A percentile compares a stretch with the other conserved stretches of the same genome.
phyloP scores from a whole-genome alignment of 2,329 filamentous ascomycete genomes.

The Ascochyta koolunga region DNA sequence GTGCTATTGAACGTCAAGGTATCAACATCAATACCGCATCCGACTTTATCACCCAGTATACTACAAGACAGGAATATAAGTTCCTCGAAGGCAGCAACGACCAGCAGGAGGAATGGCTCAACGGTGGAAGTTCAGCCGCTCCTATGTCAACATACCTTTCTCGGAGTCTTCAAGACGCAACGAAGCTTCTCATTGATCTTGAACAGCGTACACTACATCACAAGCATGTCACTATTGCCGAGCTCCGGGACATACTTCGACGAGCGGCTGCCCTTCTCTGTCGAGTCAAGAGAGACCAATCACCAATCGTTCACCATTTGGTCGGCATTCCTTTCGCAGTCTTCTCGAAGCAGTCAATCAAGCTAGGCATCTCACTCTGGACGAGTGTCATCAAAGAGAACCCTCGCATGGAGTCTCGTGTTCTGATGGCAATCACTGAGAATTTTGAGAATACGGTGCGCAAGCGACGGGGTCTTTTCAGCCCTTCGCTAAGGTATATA shows the following conservation, averaged over 20 bases:
- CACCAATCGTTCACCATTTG: conserved; percentile 81
- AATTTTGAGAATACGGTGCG: conserved; percentile 89
- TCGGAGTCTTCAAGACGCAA: conserved; percentile 58
- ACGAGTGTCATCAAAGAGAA: conserved; percentile 97
- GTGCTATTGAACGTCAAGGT: conserved; percentile 76
- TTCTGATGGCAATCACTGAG: conserved; percentile 84
- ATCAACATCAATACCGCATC: conserved; percentile 87
- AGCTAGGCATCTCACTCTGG: conserved; percentile 94
- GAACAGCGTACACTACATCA: conserved; percentile 72
- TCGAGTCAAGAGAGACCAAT: conserved; percentile 74
- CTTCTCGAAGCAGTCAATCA: conserved; percentile 94
- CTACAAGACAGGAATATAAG: conserved; percentile 92
- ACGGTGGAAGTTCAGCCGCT: conserved; percentile 52
- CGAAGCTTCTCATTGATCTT: conserved; percentile 70
- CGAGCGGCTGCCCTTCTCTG: conserved; percentile 87
- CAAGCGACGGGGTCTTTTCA: conserved; percentile 81
- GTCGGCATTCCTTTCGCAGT: conserved; percentile 91
- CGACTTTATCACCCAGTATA: conserved; percentile 96
- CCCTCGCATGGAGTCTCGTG: conserved; percentile 80
- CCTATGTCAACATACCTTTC: conserved; percentile 31
- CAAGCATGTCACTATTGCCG: conserved; percentile 71
- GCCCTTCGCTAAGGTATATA: conserved; percentile 66
- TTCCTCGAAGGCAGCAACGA: conserved; percentile 79
- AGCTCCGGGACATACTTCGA: conserved; percentile 81
- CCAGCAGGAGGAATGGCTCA: conserved; percentile 66